phyloP scores from a whole-genome alignment of 2,329 filamentous ascomycete species.

The Dothideomycetes sp. region DNA sequence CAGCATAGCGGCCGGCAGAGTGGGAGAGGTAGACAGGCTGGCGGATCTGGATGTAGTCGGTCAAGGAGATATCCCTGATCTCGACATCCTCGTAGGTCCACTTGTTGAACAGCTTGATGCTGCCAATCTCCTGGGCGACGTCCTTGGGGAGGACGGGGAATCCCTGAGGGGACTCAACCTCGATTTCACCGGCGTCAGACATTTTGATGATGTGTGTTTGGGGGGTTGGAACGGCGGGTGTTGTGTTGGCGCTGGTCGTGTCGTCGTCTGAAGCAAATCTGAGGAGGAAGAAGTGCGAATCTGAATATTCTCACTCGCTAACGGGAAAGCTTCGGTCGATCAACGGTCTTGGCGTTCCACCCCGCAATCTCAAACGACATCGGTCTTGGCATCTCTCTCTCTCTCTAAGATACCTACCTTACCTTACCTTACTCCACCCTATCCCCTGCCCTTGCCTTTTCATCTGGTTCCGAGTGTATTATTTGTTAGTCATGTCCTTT shows the following conservation, averaged over 20 bases:
- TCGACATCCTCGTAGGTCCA: conserved; percentile 98
- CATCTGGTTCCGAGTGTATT: too few relatives aligned
- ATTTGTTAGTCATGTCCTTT: too few relatives aligned
- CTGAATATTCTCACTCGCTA: not conserved
- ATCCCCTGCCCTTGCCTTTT: too few relatives aligned
- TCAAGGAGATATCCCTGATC: conserved; percentile 98
- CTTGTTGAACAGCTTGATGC: conserved; percentile 96
- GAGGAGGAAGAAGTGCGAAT: not conserved
- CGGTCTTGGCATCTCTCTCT: too few relatives aligned
- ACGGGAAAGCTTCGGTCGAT: not conserved
- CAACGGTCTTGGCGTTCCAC: too few relatives aligned
- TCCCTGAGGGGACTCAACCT: conserved; percentile 77
- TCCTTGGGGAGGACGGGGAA: conserved; percentile 87
- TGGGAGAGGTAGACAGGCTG: conserved; percentile 98
- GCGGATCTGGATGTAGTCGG: conserved; percentile 99
- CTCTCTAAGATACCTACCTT: too few relatives aligned
- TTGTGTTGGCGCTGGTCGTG: conserved; percentile 6
- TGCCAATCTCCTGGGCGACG: conserved; percentile 77
- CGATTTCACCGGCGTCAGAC: conserved; percentile 92
- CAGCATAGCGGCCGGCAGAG: conserved; percentile 95
- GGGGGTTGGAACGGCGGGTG: conserved; percentile 5
- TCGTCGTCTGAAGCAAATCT: conserved; percentile 2
- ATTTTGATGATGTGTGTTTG: conserved; percentile 50
- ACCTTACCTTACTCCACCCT: too few relatives aligned
- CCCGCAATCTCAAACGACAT: too few relatives aligned